phyloP scores from a whole-genome alignment of 208 protist species.

The Crithidia bombi region DNA sequence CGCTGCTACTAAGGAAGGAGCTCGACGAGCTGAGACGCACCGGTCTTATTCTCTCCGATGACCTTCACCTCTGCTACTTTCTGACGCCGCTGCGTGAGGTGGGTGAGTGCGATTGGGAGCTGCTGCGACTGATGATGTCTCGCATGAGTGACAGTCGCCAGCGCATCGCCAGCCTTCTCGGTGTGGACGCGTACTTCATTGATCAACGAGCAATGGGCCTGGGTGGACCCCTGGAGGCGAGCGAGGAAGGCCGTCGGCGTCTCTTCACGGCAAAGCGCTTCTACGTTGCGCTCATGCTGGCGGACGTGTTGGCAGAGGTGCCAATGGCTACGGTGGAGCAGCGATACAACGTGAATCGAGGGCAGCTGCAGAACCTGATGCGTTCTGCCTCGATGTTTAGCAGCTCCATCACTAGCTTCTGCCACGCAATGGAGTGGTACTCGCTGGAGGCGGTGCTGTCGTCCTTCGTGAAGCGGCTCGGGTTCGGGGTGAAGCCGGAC shows the following conservation, averaged over 20 bases:
- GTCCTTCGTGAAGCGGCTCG: constrained; percentile 86
- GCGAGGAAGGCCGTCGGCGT: constrained; percentile 39
- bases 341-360: constrained; percentile 78
- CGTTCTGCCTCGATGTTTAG: constrained; percentile 85
- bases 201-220: constrained; percentile 74
- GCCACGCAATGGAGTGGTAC: constrained; percentile 90
- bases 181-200: constrained; percentile 80
- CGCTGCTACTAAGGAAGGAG: constrained; percentile 69
- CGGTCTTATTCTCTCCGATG: constrained; percentile 86
- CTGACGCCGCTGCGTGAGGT: constrained; percentile 84
- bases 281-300: constrained; percentile 88
- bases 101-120: constrained; percentile 73
- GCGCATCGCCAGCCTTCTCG: constrained; percentile 77
- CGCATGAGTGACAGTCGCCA: constrained; percentile 71
- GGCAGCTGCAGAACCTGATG: constrained; percentile 87
- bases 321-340: constrained; percentile 69
- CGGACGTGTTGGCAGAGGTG: constrained; percentile 84
- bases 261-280: constrained; percentile 87
- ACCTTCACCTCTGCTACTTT: constrained; percentile 92
- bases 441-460: constrained; percentile 85
- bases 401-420: constrained; percentile 89
- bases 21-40: constrained; percentile 66
- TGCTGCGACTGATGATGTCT: constrained; percentile 66
- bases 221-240: constrained; percentile 29
- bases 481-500: constrained; percentile 90